Conservation (phyloP, 148 eudicot genomes). For the Polygonum aviculare region DNA sequence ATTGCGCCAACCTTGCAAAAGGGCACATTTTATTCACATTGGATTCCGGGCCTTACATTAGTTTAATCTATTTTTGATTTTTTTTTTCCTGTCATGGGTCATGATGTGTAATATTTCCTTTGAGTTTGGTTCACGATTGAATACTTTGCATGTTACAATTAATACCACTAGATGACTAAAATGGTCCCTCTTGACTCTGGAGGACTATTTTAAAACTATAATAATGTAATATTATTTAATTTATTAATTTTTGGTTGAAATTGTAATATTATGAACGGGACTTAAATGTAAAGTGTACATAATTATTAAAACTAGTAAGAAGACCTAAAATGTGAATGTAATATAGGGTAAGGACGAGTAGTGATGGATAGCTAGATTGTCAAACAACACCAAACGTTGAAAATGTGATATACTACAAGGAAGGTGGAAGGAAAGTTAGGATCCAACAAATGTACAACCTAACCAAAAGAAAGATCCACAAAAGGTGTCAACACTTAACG, state of each 20-base stretch:
- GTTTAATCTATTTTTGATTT: no score
- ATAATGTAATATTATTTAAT: no score
- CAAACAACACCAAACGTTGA: not conserved
- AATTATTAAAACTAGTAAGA: not conserved
- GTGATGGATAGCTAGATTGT: not conserved
- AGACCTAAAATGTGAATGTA: not conserved
- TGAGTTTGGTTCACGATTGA: not conserved
- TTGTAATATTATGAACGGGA: not conserved
- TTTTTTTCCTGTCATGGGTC: no score
- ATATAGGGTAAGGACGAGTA: no score
- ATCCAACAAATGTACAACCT: not conserved
- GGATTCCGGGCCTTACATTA: not conserved
- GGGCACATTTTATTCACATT: not conserved
- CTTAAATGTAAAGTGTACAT: not conserved
- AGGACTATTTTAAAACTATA: no score
- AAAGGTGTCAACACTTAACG: not conserved
- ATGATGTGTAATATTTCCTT: no score
- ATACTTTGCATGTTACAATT: not conserved
- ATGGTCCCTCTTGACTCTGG: not conserved
- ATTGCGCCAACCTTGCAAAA: not conserved
- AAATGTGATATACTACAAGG: not conserved
- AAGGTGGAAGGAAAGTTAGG: not conserved
- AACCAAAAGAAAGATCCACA: not conserved
- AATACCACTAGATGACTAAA: no score
- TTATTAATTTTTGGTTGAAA: no score